A percentile compares a stretch with the other conserved stretches of the same genome.
Conservation (phyloP, 2,329 filamentous ascomycete genomes). For the Xylaria arbuscula region DNA sequence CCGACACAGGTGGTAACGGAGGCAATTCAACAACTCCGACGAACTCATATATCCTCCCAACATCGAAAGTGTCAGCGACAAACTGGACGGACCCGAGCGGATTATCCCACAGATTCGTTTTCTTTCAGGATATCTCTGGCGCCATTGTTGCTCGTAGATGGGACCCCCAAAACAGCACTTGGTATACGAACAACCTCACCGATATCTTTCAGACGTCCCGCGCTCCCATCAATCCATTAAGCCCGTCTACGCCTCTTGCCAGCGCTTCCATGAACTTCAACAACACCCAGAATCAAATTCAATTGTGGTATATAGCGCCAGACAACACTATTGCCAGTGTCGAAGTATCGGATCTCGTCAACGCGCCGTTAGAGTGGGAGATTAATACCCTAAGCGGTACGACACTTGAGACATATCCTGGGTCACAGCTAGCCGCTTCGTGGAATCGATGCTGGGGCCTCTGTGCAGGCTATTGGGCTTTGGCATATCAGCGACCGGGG, state of each 20-base stretch:
- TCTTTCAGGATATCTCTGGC: constrained; percentile 45
- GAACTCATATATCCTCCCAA: constrained; percentile 23
- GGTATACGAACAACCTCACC: constrained; percentile 46
- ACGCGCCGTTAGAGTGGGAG: constrained; percentile 40
- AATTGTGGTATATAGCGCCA: constrained; percentile 42
- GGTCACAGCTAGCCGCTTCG: constrained; percentile 42
- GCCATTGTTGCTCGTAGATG: constrained; percentile 44
- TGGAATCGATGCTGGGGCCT: constrained; percentile 41
- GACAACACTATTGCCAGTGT: constrained; percentile 40
- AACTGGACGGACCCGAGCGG: constrained; percentile 46
- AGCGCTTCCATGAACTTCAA: constrained; percentile 40
- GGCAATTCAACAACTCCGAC: constrained; percentile 11
- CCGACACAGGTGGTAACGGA: neutral
- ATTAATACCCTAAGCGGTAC: constrained; percentile 39
- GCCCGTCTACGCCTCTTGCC: constrained; percentile 43
- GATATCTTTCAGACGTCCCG: constrained; percentile 39
- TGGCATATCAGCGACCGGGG: constrained; percentile 44
- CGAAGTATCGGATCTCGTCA: constrained; percentile 35
- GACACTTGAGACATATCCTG: constrained; percentile 38
- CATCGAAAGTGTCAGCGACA: constrained; percentile 42
- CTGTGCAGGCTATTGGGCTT: constrained; percentile 38
- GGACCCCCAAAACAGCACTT: constrained; percentile 44
- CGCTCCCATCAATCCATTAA: constrained; percentile 37
- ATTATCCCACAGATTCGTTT: constrained; percentile 40
- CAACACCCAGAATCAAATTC: constrained; percentile 34